A percentile compares a stretch with the other conserved stretches of the same genome.
Conservation (phyloP, 495 filamentous ascomycete species). For the Penicillium cinerascens region DNA sequence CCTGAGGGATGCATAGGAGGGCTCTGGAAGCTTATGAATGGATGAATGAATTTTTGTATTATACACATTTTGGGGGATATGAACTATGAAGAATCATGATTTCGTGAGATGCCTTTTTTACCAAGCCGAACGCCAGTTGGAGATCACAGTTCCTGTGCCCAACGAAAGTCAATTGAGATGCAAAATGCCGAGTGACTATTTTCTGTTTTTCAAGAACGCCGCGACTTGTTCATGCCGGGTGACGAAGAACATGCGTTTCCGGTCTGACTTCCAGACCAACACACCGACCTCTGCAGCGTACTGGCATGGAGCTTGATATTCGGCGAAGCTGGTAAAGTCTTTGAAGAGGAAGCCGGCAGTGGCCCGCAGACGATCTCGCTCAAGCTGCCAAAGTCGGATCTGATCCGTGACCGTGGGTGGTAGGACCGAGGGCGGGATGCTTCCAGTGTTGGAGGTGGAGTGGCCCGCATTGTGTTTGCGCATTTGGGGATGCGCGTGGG, state of each 20-base stretch:
- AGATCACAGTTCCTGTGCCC: neutral
- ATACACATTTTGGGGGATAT: conserved; percentile 5
- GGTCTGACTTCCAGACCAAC: conserved; percentile 77
- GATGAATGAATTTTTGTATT: neutral
- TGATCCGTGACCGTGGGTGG: conserved; percentile 97
- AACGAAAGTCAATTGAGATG: neutral
- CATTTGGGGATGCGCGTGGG: conserved; percentile 92
- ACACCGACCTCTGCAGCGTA: conserved; percentile 96
- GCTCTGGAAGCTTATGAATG: neutral
- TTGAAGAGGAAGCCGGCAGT: conserved; percentile 83
- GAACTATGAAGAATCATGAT: conserved; percentile 10
- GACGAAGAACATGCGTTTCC: conserved; percentile 80
- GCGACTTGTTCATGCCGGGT: conserved; percentile 80
- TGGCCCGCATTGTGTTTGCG: conserved; percentile 56
- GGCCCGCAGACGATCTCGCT: conserved; percentile 85
- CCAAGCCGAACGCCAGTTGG: neutral
- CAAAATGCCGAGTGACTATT: conserved; percentile 7
- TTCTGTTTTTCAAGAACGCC: conserved; percentile 68
- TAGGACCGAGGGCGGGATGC: conserved; percentile 56
- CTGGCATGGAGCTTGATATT: conserved; percentile 68
- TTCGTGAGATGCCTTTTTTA: conserved; percentile 8
- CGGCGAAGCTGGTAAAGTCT: conserved; percentile 71
- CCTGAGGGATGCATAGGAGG: neutral
- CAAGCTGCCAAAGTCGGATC: conserved; percentile 95
- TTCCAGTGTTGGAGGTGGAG: conserved; percentile 36